Conservation (phyloP, 805 yeast species). For the Candida bentonensis region DNA sequence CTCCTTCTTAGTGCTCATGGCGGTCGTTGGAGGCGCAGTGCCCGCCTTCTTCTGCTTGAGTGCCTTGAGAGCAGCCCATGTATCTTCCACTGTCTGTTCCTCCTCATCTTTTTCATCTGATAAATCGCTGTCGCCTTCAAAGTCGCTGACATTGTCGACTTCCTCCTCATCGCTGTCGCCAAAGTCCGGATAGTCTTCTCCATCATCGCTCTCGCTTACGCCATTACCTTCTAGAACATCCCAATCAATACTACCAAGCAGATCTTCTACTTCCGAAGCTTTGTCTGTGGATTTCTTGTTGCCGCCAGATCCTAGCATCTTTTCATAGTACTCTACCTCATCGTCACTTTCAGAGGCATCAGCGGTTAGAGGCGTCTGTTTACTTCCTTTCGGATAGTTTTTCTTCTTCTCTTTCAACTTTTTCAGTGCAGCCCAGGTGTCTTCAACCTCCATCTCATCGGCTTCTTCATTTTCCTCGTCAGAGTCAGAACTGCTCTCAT, state of each 20-base stretch:
- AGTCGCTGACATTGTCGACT: conserved; percentile 8
- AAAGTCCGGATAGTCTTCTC: background rate
- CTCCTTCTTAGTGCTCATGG: background rate
- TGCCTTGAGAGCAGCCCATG: conserved; percentile 4
- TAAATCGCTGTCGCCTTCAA: background rate
- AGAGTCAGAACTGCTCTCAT: background rate
- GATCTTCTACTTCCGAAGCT: conserved; percentile 70
- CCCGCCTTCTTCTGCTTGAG: conserved; percentile 11
- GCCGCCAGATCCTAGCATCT: conserved; percentile 55
- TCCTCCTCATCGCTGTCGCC: conserved; percentile 14
- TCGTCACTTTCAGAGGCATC: background rate
- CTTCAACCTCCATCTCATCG: conserved; percentile 10
- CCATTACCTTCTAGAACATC: conserved; percentile 20
- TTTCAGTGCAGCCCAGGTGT: conserved; percentile 19
- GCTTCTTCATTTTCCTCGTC: conserved; percentile 17
- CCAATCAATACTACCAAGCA: conserved; percentile 61
- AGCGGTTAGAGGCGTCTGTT: too few species aligned
- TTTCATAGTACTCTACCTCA: conserved; percentile 72
- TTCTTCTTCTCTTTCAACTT: conserved; percentile 10
- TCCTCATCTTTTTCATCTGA: background rate
- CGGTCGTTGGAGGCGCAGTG: conserved; percentile 2
- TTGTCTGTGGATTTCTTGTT: conserved; percentile 36
- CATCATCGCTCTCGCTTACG: conserved; percentile 9
- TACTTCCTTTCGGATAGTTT: too few species aligned
- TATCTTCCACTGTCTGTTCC: conserved; percentile 5